A percentile compares a stretch with the other conserved stretches of the same genome.
These are phyloP conservation scores for Arthrobotrys conoides DNA, from an alignment of 2,329 filamentous ascomycete species.

Conservation along the genomic window DNA sequence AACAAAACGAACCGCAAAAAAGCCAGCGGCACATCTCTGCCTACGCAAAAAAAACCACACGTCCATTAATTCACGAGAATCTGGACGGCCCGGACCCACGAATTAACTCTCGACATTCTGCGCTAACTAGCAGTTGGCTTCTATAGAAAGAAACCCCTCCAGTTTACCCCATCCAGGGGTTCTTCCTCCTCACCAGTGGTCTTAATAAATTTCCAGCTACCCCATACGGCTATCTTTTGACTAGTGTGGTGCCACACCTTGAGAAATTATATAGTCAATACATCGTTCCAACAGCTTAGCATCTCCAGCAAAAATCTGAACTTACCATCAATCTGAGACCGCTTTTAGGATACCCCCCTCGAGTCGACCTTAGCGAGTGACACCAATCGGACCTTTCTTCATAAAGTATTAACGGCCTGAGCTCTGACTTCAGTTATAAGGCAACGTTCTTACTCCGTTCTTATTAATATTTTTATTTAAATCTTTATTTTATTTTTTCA, in stretches of 20 bases:
- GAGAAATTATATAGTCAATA: conserved; percentile 61
- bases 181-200: conserved; percentile 36
- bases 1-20: conserved; percentile 52
- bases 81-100: conserved; percentile 49
- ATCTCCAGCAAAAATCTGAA: conserved; percentile 58
- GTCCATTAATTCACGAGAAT: conserved; percentile 39
- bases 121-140: conserved; percentile 44
- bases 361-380: conserved; percentile 46
- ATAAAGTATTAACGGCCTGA: conserved; percentile 49
- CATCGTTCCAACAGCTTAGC: conserved; percentile 49
- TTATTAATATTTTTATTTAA: conserved; percentile 34
- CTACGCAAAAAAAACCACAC: conserved; percentile 36
- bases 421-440: conserved; percentile 52
- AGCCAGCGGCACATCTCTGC: conserved; percentile 58
- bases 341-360: conserved; percentile 48
- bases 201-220: conserved; percentile 57
- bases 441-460: conserved; percentile 40
- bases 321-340: conserved; percentile 60
- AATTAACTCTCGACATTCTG: conserved; percentile 49
- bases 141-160: conserved; percentile 30
- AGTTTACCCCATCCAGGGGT: conserved; percentile 56
- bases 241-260: conserved; percentile 55
- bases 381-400: conserved; percentile 61
- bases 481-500: conserved; percentile 33
- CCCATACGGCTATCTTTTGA: conserved; percentile 46